phyloP scores from a whole-genome alignment of 1,284 basidiomycete species.

The Fomitopsis pinicola region DNA sequence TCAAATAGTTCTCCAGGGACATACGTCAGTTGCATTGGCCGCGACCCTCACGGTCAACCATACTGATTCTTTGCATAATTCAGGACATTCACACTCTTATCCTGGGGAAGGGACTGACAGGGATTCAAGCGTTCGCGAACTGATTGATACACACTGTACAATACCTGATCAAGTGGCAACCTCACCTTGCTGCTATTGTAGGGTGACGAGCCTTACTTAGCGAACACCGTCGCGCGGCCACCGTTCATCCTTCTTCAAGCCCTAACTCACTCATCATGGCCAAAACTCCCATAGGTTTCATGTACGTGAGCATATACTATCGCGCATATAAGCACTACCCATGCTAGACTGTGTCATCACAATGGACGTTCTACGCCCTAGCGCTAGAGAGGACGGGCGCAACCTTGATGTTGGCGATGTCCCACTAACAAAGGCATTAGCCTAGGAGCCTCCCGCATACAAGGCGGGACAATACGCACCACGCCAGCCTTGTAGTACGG shows the following conservation, averaged over 20 bases:
- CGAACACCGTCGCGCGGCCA: too few species aligned
- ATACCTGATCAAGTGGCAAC: too few species aligned
- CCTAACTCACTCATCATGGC: too few species aligned
- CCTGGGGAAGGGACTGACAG: slow-evolving; percentile 89
- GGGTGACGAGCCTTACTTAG: too few species aligned
- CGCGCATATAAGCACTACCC: too few species aligned
- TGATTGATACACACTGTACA: slow-evolving; percentile 14
- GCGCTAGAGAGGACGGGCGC: background rate
- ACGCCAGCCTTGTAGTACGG: background rate
- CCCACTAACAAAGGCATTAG: background rate
- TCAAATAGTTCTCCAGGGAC: slow-evolving; percentile 32
- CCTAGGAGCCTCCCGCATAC: background rate
- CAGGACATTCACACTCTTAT: slow-evolving; percentile 87
- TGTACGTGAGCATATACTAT: too few species aligned
- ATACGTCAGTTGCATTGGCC: slow-evolving; percentile 36
- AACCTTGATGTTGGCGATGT: background rate
- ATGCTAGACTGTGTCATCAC: too few species aligned
- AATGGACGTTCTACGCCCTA: background rate
- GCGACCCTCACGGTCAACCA: background rate
- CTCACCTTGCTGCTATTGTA: too few species aligned
- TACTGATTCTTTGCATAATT: slow-evolving; percentile 1
- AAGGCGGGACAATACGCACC: background rate
- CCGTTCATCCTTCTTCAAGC: too few species aligned
- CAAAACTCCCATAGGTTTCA: too few species aligned
- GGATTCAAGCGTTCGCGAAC: slow-evolving; percentile 76